Evolutionary conservation across 2,329 filamentous ascomycete species (phyloP), one percentile per base, ranked within the genome.

Genomic region (Colletotrichum musicola): DNA sequence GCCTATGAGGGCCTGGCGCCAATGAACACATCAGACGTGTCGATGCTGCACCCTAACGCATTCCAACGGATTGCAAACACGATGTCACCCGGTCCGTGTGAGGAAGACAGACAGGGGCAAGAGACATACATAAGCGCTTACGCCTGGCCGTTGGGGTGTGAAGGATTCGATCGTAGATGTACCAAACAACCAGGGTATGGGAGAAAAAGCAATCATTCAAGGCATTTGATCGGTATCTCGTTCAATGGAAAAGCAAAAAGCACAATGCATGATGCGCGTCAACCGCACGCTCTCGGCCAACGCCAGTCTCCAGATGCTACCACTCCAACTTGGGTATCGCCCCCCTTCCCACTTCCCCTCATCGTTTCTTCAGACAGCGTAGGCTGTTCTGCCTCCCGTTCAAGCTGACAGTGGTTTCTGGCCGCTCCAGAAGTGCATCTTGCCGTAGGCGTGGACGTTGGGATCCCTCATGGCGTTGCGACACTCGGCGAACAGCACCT

Each of bases 341-440:
- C 46, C 30, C 22, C 13, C 30, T 14, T 14, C 46, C 6, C 9
- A 22, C 20, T 20, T 14, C 40, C 18, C 40, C 4, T 44, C 25
- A 9, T 47, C 20, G 4, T 16, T 6, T 3, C 9, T 22, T 18
- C 14, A 4, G 7, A 22, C 16, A 3, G 40, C 10, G 7, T 13
- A 4, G 9, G n/a, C 20, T 6, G 22, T 16, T 16, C 13, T 13
- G 20, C n/a, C 12, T 3, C 27, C 7, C 4, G 1, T 38, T 4
- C 14, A n/a, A 9, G 3, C 18, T 63, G 18, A 62, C 3, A n/a
- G 54, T 0, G 80, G 80, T 62, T 81, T 82, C 72, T 82, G 81
- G 1, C 77, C 80, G 40, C 79, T 81, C 80, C 80, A 82, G 54
- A 82, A 82, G 57, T 81, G 79, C 80, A 82, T 82, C 72, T 79